Evolutionary conservation across 2,329 filamentous ascomycete species (phyloP), one percentile per base, ranked within the genome.

Genomic region (Cladophialophora exuberans): DNA sequence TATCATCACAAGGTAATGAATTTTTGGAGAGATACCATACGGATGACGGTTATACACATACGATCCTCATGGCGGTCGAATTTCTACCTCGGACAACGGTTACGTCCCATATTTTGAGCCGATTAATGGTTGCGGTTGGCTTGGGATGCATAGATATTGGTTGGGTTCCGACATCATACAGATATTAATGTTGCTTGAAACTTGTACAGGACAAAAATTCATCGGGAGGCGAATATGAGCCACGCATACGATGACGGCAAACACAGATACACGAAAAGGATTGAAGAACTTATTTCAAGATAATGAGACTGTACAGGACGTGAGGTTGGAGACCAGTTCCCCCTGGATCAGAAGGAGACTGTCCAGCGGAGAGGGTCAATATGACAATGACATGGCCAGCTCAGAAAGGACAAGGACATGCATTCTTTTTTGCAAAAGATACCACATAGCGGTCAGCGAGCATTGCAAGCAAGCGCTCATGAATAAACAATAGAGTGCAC

Each of bases 1-100:
- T 53, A 85, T 97, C 65, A 88, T 91, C 65, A 84, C 84, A 43
- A 80, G 85, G 64, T 90, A 72, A 83, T 52, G 18, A 25, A 10
- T 17, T 41, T 42, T 39, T 28, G 28, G n/a, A 46, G 44, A 42
- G 26, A 47, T 15, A 28, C 25, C 25, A 22, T 35, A 18, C 30
- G n/a, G 33, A 22, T 15, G 22, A 41, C 26, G 17, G 26, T 13
- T 15, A 2, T 23, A 15, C 7, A 31, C 31, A 36, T 25, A 20
- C 31, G 20, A 30, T 45, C 18, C 41, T 23, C 15, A 10, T 26
- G 13, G 41, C n/a, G 13, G 22, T 26, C 42, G 41, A 45, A n/a
- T 46, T 42, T 22, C 18, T 11, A 28, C 25, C 22, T 45, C 33
- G 35, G 31, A 22, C 17, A 48, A 47, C 38, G 46, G 18, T 28